Base-by-base conservation (phyloP, 306 rosid species). In the Pyrus communis region DNA sequence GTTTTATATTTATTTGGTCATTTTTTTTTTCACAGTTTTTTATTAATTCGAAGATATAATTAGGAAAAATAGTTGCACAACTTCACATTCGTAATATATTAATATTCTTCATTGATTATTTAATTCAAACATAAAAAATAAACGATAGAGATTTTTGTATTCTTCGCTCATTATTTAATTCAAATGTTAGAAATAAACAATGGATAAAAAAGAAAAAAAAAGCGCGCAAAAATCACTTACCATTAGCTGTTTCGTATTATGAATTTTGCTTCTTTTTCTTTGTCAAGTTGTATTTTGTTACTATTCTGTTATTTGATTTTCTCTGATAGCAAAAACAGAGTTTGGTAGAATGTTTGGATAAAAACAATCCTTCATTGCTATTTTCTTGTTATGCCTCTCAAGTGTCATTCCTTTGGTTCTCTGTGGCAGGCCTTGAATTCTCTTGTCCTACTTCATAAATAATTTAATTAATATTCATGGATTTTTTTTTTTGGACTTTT, bases 271-370 rank as follows among this genome's bases (percentile, higher is more conserved):
- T 15, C 59, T 23, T 19, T 31, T 18, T 72, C 22, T 1, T 33
- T 71, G 28, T 31, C 40, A 13, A 7, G 15, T 30, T 71, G 35
- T 46, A 5, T 35, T 55, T 31, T 28, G 17, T n/a, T 43, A 57
- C 10, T 3, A 43, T 52, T 38, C 55, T 35, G 19, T 59, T 23
- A 45, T 58, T 14, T 52, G 18, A 42, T 22, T 19, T 12, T n/a
- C 70, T 63, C 51, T n/a, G 63, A 25, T 22, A 46, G 25, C 79
- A 74, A 74, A 74, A 74, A 74, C 52, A 74, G 46, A 18, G 35
- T 21, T 63, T 30, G 19, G 49, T 59, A 71, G 49, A 71, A 54
- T 71, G 75, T 31, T 71, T 49, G 4, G 64, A 19, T 54, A 31
- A 54, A 21, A 19, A 51, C 13, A 22, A 15, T 12, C 23, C 40